Evolutionary conservation across 2,329 filamentous ascomycete species (phyloP).

Genomic region (Westerdykella ornata): DNA sequence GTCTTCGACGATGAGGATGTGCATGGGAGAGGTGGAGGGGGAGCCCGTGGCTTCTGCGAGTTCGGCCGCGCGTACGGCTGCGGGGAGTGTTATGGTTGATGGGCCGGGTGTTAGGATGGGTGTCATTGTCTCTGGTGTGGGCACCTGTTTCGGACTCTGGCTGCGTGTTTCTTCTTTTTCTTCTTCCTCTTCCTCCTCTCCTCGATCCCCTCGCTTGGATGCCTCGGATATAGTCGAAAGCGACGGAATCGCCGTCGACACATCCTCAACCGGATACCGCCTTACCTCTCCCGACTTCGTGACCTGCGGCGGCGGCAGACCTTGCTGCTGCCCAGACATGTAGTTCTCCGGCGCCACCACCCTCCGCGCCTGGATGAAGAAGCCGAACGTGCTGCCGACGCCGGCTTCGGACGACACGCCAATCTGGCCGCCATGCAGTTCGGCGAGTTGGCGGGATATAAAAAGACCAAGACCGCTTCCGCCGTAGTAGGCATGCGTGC

Average conservation of each 20-base stretch:
- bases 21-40: constrained; percentile 7
- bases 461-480: constrained; percentile 34
- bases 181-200: background rate
- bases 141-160: too few relatives aligned
- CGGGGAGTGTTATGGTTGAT: constrained; percentile 1
- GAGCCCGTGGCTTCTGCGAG: background rate
- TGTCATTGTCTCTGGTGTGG: too few relatives aligned
- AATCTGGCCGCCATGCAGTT: constrained; percentile 33
- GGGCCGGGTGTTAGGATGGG: too few relatives aligned
- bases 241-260: background rate
- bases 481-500: constrained; percentile 30
- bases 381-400: constrained; percentile 30
- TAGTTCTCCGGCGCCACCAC: background rate
- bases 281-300: background rate
- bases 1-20: constrained; percentile 33
- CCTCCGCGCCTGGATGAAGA: constrained; percentile 23
- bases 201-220: background rate
- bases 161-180: too few relatives aligned
- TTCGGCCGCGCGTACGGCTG: constrained; percentile 5
- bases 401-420: constrained; percentile 27
- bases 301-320: background rate
- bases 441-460: constrained; percentile 32
- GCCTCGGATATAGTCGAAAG: background rate
- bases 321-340: background rate
- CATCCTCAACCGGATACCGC: background rate